A percentile compares a stretch with the other conserved stretches of the same genome.
Evolutionary conservation across 306 rosid genomes (phyloP).

Genomic region (Trifolium pratense): DNA sequence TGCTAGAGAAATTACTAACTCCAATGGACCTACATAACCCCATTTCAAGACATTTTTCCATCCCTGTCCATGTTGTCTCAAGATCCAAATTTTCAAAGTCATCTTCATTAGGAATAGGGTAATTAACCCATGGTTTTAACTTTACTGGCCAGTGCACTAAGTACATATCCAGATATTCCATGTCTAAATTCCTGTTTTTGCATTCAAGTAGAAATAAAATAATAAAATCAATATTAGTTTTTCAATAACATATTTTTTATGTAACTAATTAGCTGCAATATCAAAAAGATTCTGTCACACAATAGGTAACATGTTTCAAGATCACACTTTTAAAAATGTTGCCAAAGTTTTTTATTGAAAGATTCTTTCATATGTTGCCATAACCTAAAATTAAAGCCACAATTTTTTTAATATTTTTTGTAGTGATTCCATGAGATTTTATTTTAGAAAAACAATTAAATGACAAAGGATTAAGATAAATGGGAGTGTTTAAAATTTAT

Average conservation of each 20-base stretch:
- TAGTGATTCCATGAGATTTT: too few species aligned
- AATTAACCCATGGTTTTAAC: constrained; percentile 79
- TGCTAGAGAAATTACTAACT: constrained; percentile 88
- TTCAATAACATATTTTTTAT: neutral
- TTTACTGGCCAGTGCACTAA: constrained; percentile 94
- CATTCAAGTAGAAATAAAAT: constrained; percentile 3
- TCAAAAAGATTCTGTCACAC: constrained; percentile 6
- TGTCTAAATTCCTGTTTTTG: constrained; percentile 61
- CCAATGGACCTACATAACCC: constrained; percentile 85
- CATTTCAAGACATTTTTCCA: constrained; percentile 82
- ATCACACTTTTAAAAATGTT: neutral
- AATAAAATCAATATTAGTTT: constrained; percentile 32
- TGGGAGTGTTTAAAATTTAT: too few species aligned
- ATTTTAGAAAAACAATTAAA: too few species aligned
- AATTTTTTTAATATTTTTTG: too few species aligned
- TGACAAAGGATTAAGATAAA: too few species aligned
- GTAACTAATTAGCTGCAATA: neutral
- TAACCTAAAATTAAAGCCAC: neutral
- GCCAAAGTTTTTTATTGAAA: neutral
- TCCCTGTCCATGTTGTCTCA: constrained; percentile 77
- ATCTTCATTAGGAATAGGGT: constrained; percentile 74
- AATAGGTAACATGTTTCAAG: neutral
- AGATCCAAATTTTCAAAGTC: constrained; percentile 76
- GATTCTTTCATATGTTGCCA: too few species aligned
- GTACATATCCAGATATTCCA: constrained; percentile 90